phyloP scores from a whole-genome alignment of 768 basidiomycete genomes.

The Scleroderma bovista region DNA sequence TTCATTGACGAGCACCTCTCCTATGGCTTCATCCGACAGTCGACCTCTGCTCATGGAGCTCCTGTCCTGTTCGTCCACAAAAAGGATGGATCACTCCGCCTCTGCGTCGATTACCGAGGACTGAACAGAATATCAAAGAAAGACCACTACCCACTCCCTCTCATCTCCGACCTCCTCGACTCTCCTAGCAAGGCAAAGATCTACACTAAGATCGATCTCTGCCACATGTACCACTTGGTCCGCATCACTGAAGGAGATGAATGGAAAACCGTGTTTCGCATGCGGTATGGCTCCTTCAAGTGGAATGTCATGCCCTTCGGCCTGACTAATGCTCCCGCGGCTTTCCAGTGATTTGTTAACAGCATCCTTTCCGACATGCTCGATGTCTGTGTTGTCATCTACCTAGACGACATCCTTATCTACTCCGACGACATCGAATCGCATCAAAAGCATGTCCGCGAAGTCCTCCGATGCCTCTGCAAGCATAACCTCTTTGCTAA shows the following conservation, averaged over 20 bases:
- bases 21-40: too few relatives aligned
- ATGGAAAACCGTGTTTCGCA: constrained; percentile 36
- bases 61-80: too few relatives aligned
- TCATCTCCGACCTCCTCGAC: neutral
- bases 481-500: constrained; percentile 17
- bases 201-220: constrained; percentile 35
- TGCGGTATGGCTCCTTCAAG: constrained; percentile 30
- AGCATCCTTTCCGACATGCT: constrained; percentile 9
- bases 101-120: too few relatives aligned
- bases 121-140: too few relatives aligned
- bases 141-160: too few relatives aligned
- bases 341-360: constrained; percentile 26
- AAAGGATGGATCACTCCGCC: too few relatives aligned
- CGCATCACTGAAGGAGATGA: constrained; percentile 31
- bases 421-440: neutral
- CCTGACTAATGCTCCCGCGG: constrained; percentile 30
- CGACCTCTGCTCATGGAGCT: too few relatives aligned
- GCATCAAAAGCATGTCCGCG: constrained; percentile 6
- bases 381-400: constrained; percentile 33
- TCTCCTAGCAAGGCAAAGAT: neutral
- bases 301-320: constrained; percentile 30
- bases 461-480: constrained; percentile 18
- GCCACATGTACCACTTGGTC: constrained; percentile 38
- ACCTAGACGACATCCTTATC: constrained; percentile 36
- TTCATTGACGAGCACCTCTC: too few relatives aligned